phyloP scores from a whole-genome alignment of 306 rosid genomes.

The Rosa rugosa region DNA sequence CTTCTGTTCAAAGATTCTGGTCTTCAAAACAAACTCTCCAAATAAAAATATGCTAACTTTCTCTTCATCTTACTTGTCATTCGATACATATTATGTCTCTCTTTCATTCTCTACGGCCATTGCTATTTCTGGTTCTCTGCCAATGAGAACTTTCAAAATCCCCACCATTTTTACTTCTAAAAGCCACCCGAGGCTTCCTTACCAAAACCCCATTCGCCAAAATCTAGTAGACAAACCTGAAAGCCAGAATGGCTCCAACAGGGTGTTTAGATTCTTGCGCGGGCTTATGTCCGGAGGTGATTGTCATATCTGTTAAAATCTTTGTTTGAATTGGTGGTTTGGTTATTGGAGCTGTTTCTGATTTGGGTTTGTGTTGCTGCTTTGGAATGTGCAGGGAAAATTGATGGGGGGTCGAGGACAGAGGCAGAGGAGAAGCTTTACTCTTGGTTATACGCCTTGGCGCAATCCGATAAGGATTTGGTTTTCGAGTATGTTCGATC shows the following conservation, averaged over 20 bases:
- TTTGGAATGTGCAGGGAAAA: conserved; percentile 43
- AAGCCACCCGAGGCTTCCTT: conserved; percentile 36
- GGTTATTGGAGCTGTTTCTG: conserved; percentile 1
- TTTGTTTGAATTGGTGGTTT: neutral
- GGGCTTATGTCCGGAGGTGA: conserved; percentile 42
- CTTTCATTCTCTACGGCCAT: neutral
- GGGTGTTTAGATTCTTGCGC: conserved; percentile 27
- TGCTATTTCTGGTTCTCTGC: conserved; percentile 30
- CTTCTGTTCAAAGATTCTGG: conserved; percentile 52
- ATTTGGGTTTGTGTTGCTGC: conserved; percentile 25
- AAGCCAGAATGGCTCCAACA: conserved; percentile 18
- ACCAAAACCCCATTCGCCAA: conserved; percentile 34
- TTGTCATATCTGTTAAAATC: neutral
- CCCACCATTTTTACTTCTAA: conserved; percentile 35
- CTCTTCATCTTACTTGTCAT: neutral
- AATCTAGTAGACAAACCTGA: conserved; percentile 41
- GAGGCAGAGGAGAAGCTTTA: conserved; percentile 74
- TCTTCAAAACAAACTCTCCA: conserved; percentile 4
- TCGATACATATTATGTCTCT: neutral
- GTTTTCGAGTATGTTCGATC: conserved; percentile 78
- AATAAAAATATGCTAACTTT: neutral
- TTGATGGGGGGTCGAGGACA: conserved; percentile 61
- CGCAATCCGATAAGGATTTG: conserved; percentile 59
- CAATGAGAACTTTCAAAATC: conserved; percentile 49
- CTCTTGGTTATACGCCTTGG: conserved; percentile 76